phyloP scores from a whole-genome alignment of 2,329 filamentous ascomycete genomes.

The Botrytis byssoidea region DNA sequence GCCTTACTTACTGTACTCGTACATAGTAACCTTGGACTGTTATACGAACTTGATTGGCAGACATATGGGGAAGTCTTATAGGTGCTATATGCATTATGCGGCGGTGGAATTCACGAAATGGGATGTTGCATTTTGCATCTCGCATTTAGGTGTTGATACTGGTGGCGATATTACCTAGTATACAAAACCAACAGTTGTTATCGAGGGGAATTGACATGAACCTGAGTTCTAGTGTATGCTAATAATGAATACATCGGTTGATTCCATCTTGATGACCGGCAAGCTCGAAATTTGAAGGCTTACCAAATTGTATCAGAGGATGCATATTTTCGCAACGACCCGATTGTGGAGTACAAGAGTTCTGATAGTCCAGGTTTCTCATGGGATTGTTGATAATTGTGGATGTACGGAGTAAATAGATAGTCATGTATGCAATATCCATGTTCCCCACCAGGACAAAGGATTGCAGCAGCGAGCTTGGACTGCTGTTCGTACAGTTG shows the following conservation, averaged over 20 bases:
- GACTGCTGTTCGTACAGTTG: neutral
- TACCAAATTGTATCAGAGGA: neutral
- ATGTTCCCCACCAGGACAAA: neutral
- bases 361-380: neutral
- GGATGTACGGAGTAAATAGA: neutral
- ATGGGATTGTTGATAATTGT: neutral
- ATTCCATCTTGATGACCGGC: neutral
- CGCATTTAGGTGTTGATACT: neutral
- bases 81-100: neutral
- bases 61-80: neutral
- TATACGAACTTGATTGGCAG: neutral
- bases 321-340: neutral
- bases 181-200: neutral
- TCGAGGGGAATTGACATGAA: neutral
- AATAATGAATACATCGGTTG: neutral
- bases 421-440: neutral
- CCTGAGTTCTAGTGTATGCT: neutral
- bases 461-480: neutral
- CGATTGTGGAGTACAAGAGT: neutral
- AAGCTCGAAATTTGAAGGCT: neutral
- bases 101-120: neutral
- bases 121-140: slow-evolving; percentile 6
- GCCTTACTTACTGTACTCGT: neutral
- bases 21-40: neutral
- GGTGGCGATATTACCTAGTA: neutral